Evolutionary conservation across 495 filamentous ascomycete species (phyloP).

Genomic region (Aspergillus egyptiacus): DNA sequence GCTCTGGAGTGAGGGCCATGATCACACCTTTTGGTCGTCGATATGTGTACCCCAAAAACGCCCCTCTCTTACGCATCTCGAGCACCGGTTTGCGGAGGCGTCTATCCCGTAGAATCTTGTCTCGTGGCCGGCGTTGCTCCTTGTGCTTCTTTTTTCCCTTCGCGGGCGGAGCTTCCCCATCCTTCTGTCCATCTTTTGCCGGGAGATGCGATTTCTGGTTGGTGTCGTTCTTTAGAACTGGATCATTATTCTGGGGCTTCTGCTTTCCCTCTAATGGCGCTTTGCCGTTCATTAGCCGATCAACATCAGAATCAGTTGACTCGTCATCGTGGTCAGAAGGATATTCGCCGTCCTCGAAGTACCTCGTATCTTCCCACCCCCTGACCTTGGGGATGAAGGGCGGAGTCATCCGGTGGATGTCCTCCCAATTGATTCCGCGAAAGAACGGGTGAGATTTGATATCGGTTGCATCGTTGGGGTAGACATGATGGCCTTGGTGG

Average conservation of each 20-base stretch:
- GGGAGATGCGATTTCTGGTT: not conserved
- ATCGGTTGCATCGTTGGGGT: conserved; percentile 68
- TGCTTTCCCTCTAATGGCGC: conserved; percentile 8
- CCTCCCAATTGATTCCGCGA: conserved; percentile 59
- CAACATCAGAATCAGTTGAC: conserved; percentile 19
- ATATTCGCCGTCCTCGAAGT: conserved; percentile 78
- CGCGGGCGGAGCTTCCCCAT: not conserved
- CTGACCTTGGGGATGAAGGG: conserved; percentile 71
- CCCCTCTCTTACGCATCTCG: conserved; percentile 70
- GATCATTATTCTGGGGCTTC: conserved; percentile 12
- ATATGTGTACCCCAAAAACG: conserved; percentile 90
- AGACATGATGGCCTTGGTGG: conserved; percentile 57
- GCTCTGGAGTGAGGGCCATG: conserved; percentile 28
- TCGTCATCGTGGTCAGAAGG: conserved; percentile 48
- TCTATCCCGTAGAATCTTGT: conserved; percentile 71
- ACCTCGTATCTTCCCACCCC: conserved; percentile 74
- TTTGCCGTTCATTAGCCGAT: conserved; percentile 11
- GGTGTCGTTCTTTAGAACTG: not conserved
- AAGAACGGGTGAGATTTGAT: conserved; percentile 77
- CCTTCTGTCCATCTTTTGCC: conserved; percentile 1
- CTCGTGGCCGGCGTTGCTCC: conserved; percentile 66
- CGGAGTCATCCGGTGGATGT: conserved; percentile 58
- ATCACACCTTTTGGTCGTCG: conserved; percentile 47
- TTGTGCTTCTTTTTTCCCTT: conserved; percentile 33
- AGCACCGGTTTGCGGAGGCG: conserved; percentile 56